These are phyloP conservation scores for Spatholobus suberectus DNA, from an alignment of 306 rosid genomes.

Conservation along the genomic window DNA sequence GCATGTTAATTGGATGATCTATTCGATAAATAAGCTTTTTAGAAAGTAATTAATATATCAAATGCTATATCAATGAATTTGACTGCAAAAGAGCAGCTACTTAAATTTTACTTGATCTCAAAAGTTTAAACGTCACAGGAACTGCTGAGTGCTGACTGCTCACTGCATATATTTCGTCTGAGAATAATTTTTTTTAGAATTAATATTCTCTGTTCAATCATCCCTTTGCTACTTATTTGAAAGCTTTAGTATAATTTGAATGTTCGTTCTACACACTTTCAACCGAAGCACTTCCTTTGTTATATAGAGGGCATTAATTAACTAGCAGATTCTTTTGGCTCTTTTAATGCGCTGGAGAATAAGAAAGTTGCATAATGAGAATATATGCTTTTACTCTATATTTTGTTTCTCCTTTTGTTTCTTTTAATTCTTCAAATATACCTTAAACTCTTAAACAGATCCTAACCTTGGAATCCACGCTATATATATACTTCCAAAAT, in stretches of 20 bases:
- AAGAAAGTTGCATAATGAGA: constrained; percentile 36
- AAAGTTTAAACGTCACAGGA: constrained; percentile 36
- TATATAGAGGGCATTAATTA: constrained; percentile 28
- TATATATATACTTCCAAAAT: constrained; percentile 44
- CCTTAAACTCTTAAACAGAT: constrained; percentile 45
- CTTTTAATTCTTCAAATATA: constrained; percentile 23
- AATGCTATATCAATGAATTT: constrained; percentile 42
- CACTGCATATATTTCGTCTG: constrained; percentile 28
- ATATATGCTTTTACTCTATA: constrained; percentile 26
- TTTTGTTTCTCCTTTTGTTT: not conserved
- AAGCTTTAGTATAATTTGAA: constrained; percentile 37
- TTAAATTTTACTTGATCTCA: constrained; percentile 32
- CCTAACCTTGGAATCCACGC: constrained; percentile 58
- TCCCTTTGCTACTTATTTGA: constrained; percentile 31
- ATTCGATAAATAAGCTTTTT: constrained; percentile 42
- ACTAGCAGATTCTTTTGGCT: constrained; percentile 46
- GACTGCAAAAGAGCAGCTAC: constrained; percentile 34
- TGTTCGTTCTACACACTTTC: constrained; percentile 37
- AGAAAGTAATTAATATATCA: constrained; percentile 21
- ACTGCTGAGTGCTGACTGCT: constrained; percentile 7
- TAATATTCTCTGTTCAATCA: constrained; percentile 20
- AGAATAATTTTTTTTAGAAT: not conserved
- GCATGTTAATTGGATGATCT: constrained; percentile 35
- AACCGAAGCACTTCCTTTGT: constrained; percentile 40
- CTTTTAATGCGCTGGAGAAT: constrained; percentile 50